Conservation (phyloP, 345 rosid species). For the Xanthoceras sorbifolium region DNA sequence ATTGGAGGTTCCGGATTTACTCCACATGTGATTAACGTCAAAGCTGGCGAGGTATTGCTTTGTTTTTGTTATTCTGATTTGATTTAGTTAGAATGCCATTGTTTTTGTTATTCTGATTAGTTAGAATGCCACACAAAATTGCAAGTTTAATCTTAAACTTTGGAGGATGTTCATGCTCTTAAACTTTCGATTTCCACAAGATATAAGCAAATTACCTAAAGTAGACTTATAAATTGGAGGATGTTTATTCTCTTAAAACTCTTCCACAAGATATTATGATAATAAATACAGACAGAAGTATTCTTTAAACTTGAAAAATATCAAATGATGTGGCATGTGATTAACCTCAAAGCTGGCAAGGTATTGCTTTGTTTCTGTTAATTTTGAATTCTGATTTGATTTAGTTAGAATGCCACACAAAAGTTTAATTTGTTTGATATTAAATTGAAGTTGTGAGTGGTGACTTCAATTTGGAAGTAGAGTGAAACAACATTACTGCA, state of each 20-base stretch:
- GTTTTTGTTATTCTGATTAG: too few species aligned
- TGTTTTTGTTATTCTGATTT: not conserved
- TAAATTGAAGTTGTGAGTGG: too few species aligned
- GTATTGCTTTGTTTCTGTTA: constrained; percentile 35
- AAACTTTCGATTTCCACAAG: too few species aligned
- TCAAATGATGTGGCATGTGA: not conserved
- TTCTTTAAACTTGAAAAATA: not conserved
- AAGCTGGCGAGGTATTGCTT: constrained; percentile 84
- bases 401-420: not conserved
- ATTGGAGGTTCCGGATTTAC: constrained; percentile 92
- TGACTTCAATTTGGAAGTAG: too few species aligned
- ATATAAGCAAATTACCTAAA: too few species aligned
- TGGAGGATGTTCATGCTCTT: too few species aligned
- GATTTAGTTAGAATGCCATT: not conserved
- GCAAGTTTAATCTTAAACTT: too few species aligned
- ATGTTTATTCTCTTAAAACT: not conserved
- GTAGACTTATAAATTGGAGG: not conserved
- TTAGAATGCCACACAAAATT: too few species aligned
- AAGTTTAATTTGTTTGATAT: too few species aligned
- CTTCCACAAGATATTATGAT: not conserved
- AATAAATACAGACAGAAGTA: not conserved
- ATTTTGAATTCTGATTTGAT: not conserved
- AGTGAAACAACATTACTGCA: too few species aligned
- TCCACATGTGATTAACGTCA: constrained; percentile 88
- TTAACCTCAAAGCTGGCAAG: constrained; percentile 91